These are phyloP conservation scores for Quercus lobata DNA, from an alignment of 331 rosid species.

Conservation along the genomic window DNA sequence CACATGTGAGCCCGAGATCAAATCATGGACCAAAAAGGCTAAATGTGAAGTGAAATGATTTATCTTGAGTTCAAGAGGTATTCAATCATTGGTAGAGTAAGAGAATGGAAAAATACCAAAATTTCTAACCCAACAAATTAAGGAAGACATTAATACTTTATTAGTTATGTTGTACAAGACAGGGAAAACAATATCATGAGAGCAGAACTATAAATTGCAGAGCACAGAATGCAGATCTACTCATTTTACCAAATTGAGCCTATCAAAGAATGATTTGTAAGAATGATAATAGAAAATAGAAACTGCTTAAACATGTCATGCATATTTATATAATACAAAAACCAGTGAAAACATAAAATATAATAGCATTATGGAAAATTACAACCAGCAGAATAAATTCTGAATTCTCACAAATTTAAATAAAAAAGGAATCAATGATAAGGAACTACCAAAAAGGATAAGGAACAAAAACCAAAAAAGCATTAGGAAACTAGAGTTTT, in stretches of 20 bases:
- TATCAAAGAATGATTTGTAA: not conserved
- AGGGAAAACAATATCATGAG: not conserved
- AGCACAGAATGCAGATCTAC: not conserved
- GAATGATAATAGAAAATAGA: constrained; percentile 2
- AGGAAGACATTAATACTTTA: not conserved
- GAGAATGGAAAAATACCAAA: not conserved
- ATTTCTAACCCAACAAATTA: not conserved
- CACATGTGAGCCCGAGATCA: not conserved
- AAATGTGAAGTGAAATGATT: not conserved
- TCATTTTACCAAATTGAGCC: not conserved
- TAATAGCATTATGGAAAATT: constrained; percentile 30
- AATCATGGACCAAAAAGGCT: not conserved
- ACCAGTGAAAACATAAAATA: constrained; percentile 29
- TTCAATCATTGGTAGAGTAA: not conserved
- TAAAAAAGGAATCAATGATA: constrained; percentile 32
- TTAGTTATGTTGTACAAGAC: not conserved
- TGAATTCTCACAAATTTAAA: constrained; percentile 39
- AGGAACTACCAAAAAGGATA: constrained; percentile 22
- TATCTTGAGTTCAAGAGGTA: not conserved
- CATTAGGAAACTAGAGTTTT: constrained; percentile 26
- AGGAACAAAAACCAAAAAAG: constrained; percentile 31
- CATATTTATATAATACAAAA: constrained; percentile 19
- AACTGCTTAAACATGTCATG: constrained; percentile 15
- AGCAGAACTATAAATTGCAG: not conserved
- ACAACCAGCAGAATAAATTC: constrained; percentile 44